Conservation (phyloP, 257 asterid species). For the Knoxia roxburghii region DNA sequence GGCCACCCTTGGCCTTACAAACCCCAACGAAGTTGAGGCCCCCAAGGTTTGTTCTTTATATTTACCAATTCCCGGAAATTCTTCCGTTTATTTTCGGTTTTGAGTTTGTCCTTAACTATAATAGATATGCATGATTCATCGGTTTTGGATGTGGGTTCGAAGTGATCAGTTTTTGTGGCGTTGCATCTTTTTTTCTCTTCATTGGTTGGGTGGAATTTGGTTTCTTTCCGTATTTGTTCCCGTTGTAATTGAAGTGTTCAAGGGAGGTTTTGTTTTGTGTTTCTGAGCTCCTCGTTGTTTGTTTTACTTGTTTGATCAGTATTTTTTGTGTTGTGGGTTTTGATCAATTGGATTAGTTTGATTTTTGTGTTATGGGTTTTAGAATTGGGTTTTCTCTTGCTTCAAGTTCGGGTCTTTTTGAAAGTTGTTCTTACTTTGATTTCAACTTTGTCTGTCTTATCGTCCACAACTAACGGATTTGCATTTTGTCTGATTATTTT, state of each 20-base stretch:
- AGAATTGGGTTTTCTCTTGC: not conserved
- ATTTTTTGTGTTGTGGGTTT: not conserved
- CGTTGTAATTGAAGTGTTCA: too few relatives aligned
- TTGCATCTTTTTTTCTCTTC: not conserved
- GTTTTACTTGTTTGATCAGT: too few relatives aligned
- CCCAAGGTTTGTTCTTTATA: constrained; percentile 26
- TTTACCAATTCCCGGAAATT: not conserved
- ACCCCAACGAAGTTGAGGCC: constrained; percentile 24
- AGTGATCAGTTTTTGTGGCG: not conserved
- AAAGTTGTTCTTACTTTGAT: not conserved
- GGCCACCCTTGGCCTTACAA: constrained; percentile 53
- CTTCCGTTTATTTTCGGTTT: not conserved
- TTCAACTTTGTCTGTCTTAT: not conserved
- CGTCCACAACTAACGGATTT: not conserved
- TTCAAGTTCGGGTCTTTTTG: not conserved
- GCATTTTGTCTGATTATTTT: not conserved
- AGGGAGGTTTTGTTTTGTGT: not conserved
- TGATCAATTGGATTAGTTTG: not conserved
- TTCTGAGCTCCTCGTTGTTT: not conserved
- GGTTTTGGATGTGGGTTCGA: not conserved
- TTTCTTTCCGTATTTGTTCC: not conserved
- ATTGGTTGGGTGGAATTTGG: not conserved
- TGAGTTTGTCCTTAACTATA: not conserved
- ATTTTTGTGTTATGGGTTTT: not conserved
- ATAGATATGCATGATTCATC: not conserved